Percentiles rank a stretch among this genome's conserved stretches.
Evolutionary conservation across 805 yeast genomes (phyloP).

Genomic region (Ogataea trehalophila): DNA sequence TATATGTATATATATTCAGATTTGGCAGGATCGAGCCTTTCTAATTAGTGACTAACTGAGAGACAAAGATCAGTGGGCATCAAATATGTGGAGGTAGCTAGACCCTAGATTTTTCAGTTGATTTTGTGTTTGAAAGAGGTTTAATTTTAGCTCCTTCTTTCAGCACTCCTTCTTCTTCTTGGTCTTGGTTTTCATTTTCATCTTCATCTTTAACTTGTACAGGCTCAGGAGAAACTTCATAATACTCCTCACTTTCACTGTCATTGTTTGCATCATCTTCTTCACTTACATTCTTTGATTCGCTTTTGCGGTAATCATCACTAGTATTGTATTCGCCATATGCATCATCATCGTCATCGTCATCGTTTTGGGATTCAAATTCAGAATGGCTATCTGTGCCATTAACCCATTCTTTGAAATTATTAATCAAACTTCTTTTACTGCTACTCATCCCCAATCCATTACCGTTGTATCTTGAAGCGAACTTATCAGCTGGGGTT

Average conservation of each 20-base stretch:
- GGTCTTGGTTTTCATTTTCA: not conserved
- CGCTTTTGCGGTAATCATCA: constrained; percentile 4
- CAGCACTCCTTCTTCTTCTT: not conserved
- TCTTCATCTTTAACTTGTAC: not conserved
- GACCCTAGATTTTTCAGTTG: not conserved
- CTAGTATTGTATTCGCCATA: constrained; percentile 9
- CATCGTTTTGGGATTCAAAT: constrained; percentile 18
- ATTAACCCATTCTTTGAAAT: constrained; percentile 30
- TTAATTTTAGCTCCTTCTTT: not conserved
- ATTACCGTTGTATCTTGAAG: constrained; percentile 57
- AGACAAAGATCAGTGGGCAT: too few relatives aligned
- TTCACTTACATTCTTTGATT: constrained; percentile 6
- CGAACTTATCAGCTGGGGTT: constrained; percentile 66
- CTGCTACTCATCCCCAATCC: constrained; percentile 24
- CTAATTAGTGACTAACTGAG: too few relatives aligned
- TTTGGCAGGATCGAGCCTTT: too few relatives aligned
- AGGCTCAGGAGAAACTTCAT: not conserved
- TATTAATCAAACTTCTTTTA: constrained; percentile 27
- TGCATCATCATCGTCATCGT: constrained; percentile 9
- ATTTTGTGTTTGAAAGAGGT: not conserved
- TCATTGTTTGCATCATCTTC: not conserved
- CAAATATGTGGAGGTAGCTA: too few relatives aligned
- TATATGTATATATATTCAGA: too few relatives aligned
- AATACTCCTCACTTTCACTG: not conserved
- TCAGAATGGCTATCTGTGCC: constrained; percentile 26